Base-by-base conservation (phyloP, 2,329 filamentous ascomycete genomes). In the Coniosporium tulheliwenetii region DNA sequence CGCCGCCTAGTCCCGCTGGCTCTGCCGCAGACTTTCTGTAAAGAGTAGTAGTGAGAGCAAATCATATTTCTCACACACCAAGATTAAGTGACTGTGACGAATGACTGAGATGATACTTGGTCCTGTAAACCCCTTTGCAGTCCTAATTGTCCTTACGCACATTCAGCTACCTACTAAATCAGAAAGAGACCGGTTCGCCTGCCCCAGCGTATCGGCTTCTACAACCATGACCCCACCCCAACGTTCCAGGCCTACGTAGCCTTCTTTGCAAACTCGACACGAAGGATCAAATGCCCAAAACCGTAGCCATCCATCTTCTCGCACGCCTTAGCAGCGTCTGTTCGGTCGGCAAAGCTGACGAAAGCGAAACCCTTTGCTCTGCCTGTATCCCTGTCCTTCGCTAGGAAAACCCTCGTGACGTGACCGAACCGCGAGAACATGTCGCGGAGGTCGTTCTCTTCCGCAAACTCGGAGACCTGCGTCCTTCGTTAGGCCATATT, bases 341-440 rank as follows among this genome's bases (percentile, higher is more conserved):
- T 65, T 52, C 91, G 73, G 62, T 98, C 91, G 45, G 81, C 84
- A 59, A 91, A 98, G 64, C 85, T 93, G 71, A 98, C 93, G 63
- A 98, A 98, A 19, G 93, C 93, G 62, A 98, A 98, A 47, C 91
- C 91, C 77, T 98, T 98, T 53, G 91, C 91, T 61, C 89, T 70
- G 45, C 86, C 85, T 34, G 91, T 98, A 55, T 98, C 91, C 60
- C 91, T 74, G 69, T 98, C 91, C 74, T 95, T 96, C 55, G 91
- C 91, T 56, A 98, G 66, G 73, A 98, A 98, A 39, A 98, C 91
- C 63, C 91, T 79, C 43, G 89, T 96, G 58, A 98, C 91, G 52
- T 87, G 84, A 57, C 91, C 91, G 62, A 91, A 95, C 52, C 91
- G 79, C 70, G 93, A 87, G 71, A 98, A 98, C 78, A 98, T 87